phyloP scores from a whole-genome alignment of 1,284 basidiomycete species.

The Tylopilus sp. region DNA sequence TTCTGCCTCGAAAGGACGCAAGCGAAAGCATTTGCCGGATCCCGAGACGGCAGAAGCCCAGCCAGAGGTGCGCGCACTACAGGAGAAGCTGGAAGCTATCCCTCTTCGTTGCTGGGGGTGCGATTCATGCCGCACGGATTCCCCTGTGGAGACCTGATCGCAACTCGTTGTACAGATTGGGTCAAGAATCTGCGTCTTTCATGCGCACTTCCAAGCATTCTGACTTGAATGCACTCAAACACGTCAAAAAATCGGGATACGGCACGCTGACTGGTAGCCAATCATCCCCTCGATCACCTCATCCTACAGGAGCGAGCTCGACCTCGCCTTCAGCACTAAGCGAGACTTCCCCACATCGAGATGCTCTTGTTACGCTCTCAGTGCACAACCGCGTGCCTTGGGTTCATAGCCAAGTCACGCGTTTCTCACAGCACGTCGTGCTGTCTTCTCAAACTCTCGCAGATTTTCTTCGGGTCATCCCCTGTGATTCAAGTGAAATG shows the following conservation, averaged over 20 bases:
- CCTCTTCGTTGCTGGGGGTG: conserved; percentile 59
- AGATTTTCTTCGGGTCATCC: conserved; percentile 58
- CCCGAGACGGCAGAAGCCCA: conserved; percentile 31
- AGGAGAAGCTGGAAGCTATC: conserved; percentile 45
- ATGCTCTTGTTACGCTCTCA: conserved; percentile 54
- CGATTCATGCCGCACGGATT: conserved; percentile 3
- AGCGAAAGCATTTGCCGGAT: conserved; percentile 39
- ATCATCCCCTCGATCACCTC: background rate
- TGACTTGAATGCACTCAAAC: conserved; percentile 56
- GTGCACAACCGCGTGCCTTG: conserved; percentile 57
- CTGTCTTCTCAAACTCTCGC: conserved; percentile 66
- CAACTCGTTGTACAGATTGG: conserved; percentile 38
- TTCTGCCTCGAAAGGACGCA: conserved; percentile 39
- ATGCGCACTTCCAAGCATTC: conserved; percentile 58
- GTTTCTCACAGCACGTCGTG: conserved; percentile 62
- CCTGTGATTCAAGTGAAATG: conserved; percentile 58
- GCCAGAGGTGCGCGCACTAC: conserved; percentile 44
- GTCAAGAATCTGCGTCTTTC: conserved; percentile 52
- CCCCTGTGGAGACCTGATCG: background rate
- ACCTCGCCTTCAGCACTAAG: background rate
- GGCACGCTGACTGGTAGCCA: conserved; percentile 21
- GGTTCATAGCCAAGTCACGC: conserved; percentile 54
- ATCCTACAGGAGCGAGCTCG: background rate
- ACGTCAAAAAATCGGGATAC: conserved; percentile 32
- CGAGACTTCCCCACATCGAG: conserved; percentile 19